Base-by-base conservation (phyloP, 495 filamentous ascomycete species). In the Astrothelium macrocarpum region DNA sequence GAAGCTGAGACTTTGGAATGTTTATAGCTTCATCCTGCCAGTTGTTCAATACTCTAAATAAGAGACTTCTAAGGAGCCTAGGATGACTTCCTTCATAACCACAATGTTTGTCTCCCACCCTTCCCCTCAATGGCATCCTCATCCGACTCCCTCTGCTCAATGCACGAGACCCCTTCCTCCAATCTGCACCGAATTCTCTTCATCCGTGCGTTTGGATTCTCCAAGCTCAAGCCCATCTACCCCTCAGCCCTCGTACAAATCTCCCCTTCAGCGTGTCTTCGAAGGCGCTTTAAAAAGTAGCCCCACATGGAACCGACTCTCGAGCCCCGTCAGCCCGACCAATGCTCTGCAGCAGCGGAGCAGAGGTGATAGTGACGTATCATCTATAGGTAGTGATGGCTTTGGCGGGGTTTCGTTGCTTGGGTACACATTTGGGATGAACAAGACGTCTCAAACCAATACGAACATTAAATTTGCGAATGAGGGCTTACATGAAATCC, bases 61-160 rank as follows among this genome's bases (percentile, higher is more conserved):
- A 56, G 49, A 20, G 25, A 7, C 20, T 10, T 28, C 0, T 16
- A 7, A 56, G 46, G 16, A 11, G 53, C 26, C 20, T 61, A 77
- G 61, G 32, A 87, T 87, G 84, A 77, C 83, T 73, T 85, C 84
- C 62, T 84, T 87, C 76, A 84, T 87, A 75, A 85, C 81, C 67
- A 87, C 85, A 73, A 87, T 87, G 85, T 87, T 82, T 70, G 85
- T 86, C 64, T 76, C 76, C 73, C 62, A 69, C 68, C 64, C 67
- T 65, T 76, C 73, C 63, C 69, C 69, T 62, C 71, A 70, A 64
- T 70, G 70, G 29, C 61, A 31, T 66, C 56, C 69, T 49, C 68
- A 60, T 65, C 64, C 64, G 65, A 68, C 64, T 66, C 71, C 66
- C 32, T 72, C 73, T 62, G 72, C 66, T 67, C 62, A 64, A 29